phyloP scores from a whole-genome alignment of 2,329 filamentous ascomycete genomes.

The Xylaria sp. region DNA sequence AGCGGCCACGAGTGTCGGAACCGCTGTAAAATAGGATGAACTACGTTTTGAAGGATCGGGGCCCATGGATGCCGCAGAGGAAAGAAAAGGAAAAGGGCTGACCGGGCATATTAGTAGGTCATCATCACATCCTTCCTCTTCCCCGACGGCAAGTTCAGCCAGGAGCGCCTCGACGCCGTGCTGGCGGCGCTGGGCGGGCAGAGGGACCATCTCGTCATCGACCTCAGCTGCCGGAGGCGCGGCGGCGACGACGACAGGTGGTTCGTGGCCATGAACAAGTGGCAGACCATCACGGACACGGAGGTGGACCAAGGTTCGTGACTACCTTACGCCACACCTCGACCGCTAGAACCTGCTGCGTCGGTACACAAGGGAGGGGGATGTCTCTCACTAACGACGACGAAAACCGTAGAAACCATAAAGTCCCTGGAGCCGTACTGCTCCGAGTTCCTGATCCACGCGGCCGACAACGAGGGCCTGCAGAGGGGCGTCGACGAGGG shows the following conservation, averaged over 20 bases:
- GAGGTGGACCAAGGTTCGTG: constrained; percentile 79
- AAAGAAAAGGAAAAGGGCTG: constrained; percentile 1
- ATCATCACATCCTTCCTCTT: constrained; percentile 98
- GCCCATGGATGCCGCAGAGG: neutral
- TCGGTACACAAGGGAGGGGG: neutral
- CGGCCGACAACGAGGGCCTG: constrained; percentile 93
- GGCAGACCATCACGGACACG: constrained; percentile 97
- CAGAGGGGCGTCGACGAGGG: constrained; percentile 89
- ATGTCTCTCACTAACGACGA: neutral
- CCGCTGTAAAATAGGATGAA: too few relatives aligned
- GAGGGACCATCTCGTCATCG: constrained; percentile 83
- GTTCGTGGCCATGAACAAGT: constrained; percentile 99
- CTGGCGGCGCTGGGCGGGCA: constrained; percentile 73
- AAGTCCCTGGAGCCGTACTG: constrained; percentile 83
- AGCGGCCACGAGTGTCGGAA: neutral
- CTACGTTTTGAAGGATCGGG: too few relatives aligned
- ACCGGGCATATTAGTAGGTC: constrained; percentile 61
- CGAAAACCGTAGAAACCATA: constrained; percentile 72
- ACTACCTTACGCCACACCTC: constrained; percentile 1
- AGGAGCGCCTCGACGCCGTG: constrained; percentile 73
- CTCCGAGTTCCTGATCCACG: constrained; percentile 95
- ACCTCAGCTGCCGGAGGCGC: constrained; percentile 84
- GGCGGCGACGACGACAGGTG: constrained; percentile 69
- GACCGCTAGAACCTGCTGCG: neutral
- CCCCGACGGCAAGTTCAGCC: constrained; percentile 79